Evolutionary conservation across 2,329 filamentous ascomycete genomes (phyloP), one percentile per base, ranked within the genome.

Genomic region (Alternaria longipes): DNA sequence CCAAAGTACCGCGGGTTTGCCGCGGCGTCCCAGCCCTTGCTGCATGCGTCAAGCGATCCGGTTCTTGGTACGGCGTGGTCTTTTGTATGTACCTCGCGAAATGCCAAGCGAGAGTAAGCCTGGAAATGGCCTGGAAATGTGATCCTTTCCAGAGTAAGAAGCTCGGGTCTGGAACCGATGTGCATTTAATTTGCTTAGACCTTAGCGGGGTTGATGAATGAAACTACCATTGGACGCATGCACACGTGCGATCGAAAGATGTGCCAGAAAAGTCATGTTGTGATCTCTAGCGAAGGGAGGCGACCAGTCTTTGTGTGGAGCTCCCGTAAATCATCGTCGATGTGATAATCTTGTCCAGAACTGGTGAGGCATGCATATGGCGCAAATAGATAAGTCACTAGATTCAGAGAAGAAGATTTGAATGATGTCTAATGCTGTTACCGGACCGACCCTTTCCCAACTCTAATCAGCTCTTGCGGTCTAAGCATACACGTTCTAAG

Each of bases 341-440:
- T 50, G 46, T 50, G 46, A 24, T 24, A 24, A 50, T 50, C 46
- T 38, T 50, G 30, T 26, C 46, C 32, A 20, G 32, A 50, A 16
- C 30, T 36, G 32, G 32, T 36, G 20, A 38, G 22, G 32, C 46
- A 50, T 50, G 32, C 46, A 50, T 36, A 11, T 36, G 32, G 30
- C 36, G 30, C 24, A 20, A 20, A 38, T 36, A 32, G 9, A 26
- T 22, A 36, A 14, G 30, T 36, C 20, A 16, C 34, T 20, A 11
- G 24, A 36, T 50, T 26, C 14, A 18, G 32, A 34, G 8, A 16
- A 20, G 30, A 36, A 18, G 2, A 38, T 24, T 16, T 9, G 14
- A 50, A 36, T 8, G 11, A 24, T 22, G 8, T 50, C 30, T 36
- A 11, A 22, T 12, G 11, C 30, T n/a, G 20, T 50, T 7, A 26